These are phyloP conservation scores for Phytophthora pseudosyringae DNA, from an alignment of 352 stramenopile species.

Conservation along the genomic window DNA sequence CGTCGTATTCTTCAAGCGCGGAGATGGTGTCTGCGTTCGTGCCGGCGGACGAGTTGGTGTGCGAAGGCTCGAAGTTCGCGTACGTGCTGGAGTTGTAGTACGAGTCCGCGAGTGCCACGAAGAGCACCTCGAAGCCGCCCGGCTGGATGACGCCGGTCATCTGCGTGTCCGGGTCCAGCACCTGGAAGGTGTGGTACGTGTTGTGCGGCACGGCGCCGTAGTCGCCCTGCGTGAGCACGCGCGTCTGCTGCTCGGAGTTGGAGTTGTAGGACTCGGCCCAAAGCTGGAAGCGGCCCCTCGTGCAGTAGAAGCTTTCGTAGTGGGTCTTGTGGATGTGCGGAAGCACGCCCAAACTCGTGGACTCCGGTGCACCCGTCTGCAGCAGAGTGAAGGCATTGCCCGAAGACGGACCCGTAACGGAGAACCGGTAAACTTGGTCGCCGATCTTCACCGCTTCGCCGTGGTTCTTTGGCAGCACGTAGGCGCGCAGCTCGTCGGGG, in stretches of 20 bases:
- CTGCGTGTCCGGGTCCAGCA: conserved; percentile 62
- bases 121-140: conserved; percentile 59
- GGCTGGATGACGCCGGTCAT: conserved; percentile 66
- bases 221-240: conserved; percentile 56
- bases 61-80: conserved; percentile 49
- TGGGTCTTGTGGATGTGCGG: conserved; percentile 65
- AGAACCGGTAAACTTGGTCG: conserved; percentile 59
- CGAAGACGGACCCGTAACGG: conserved; percentile 57
- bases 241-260: conserved; percentile 45
- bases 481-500: conserved; percentile 46
- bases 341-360: conserved; percentile 51
- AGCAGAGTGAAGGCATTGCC: conserved; percentile 46
- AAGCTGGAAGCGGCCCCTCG: conserved; percentile 55
- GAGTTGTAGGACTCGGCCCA: conserved; percentile 47
- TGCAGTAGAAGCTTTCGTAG: conserved; percentile 71
- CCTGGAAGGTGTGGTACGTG: conserved; percentile 64
- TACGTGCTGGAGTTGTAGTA: conserved; percentile 51
- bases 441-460: conserved; percentile 45
- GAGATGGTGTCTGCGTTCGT: conserved; percentile 45
- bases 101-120: conserved; percentile 51
- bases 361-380: conserved; percentile 57
- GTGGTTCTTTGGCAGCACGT: conserved; percentile 58
- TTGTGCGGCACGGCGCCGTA: conserved; percentile 65
- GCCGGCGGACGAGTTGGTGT: conserved; percentile 37
- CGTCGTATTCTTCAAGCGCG: conserved; percentile 49